Evolutionary conservation across 495 filamentous ascomycete species (phyloP).

Genomic region (Friedmanniomyces simplex): DNA sequence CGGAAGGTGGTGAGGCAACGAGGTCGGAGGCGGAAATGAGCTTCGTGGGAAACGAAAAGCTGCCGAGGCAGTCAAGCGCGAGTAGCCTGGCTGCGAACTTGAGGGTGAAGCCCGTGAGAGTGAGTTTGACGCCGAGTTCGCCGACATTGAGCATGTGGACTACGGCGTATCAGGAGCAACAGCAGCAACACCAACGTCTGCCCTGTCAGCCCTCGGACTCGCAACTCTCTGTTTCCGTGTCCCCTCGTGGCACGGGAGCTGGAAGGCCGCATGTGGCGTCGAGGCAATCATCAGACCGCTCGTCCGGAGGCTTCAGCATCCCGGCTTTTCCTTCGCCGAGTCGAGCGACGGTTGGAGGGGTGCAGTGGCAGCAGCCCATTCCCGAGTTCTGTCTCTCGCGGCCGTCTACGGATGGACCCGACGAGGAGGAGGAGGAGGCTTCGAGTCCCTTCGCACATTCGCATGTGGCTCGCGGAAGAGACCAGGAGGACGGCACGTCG

Average conservation of each 20-base stretch:
- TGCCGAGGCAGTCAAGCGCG: slow-evolving; percentile 6
- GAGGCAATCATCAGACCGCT: slow-evolving; percentile 10
- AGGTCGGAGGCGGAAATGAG: slow-evolving; percentile 10
- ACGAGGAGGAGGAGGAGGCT: neutral
- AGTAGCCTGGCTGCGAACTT: neutral
- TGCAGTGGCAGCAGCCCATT: slow-evolving; percentile 7
- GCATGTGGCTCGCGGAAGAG: neutral
- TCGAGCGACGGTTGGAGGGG: slow-evolving; percentile 10
- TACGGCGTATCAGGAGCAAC: slow-evolving; percentile 12
- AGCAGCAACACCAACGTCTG: slow-evolving; percentile 1
- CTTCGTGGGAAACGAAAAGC: neutral
- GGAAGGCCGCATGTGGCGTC: neutral
- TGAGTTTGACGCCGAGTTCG: slow-evolving; percentile 26
- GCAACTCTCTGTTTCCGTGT: slow-evolving; percentile 6
- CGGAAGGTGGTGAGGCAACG: slow-evolving; percentile 10
- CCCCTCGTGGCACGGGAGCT: neutral
- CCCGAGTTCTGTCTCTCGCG: slow-evolving; percentile 23
- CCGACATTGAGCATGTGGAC: slow-evolving; percentile 24
- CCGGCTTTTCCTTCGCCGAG: slow-evolving; percentile 26
- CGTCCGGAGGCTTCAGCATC: slow-evolving; percentile 18
- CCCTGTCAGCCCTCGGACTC: slow-evolving; percentile 4
- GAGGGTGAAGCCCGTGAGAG: slow-evolving; percentile 16
- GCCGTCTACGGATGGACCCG: slow-evolving; percentile 15
- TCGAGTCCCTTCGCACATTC: neutral
- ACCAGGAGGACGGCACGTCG: neutral